Base-by-base conservation (phyloP, 1,284 basidiomycete genomes). In the Ustilago loliicola region DNA sequence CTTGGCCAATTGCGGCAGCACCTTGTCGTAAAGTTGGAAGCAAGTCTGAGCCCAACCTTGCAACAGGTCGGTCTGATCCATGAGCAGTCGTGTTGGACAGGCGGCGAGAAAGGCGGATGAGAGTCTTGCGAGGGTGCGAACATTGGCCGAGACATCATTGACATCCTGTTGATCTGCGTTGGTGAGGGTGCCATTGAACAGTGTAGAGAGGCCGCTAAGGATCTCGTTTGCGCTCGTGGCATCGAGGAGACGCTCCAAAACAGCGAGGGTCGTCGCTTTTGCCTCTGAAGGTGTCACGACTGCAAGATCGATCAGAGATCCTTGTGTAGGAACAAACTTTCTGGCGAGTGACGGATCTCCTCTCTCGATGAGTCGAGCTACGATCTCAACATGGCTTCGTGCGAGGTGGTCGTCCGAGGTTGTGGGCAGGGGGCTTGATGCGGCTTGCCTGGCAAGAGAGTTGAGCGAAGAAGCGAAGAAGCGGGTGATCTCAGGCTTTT, bases 331-430 rank as follows among this genome's bases (percentile, higher is more conserved):
- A 7, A 80, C 61, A 29, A 80, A 70, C 51, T 63, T 73, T 7
- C 78, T 57, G 1, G 74, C 73, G 19, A 80, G 59, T 9, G 78
- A 77, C 10, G 78, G 78, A 48, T 80, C 78, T 21, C 78, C 78
- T 19, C 78, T 53, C 45, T 77, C 71, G 60, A 80, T 68, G 47
- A 76, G 63, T 2, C 62, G 63, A 11, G 62, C 45, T 10, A 80
- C 70, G 48, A 77, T 70, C 15, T 68, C 55, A 34, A 73, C 64
- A 59, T 72, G 58, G 34, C 53, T 45, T 4, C 17, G 36, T 4
- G 65, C 56, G 11, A 58, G 53, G 5, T 47, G 32, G 25, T 17
- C 15, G 4, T 47, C 47, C n/a, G 19, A 29, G 25, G n/a, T 15
- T 13, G 15, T 13, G 5, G 67, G 67, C 0, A 70, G 52, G 2